Conservation (phyloP, 129 eudicot species). For the Artemisia argyi region DNA sequence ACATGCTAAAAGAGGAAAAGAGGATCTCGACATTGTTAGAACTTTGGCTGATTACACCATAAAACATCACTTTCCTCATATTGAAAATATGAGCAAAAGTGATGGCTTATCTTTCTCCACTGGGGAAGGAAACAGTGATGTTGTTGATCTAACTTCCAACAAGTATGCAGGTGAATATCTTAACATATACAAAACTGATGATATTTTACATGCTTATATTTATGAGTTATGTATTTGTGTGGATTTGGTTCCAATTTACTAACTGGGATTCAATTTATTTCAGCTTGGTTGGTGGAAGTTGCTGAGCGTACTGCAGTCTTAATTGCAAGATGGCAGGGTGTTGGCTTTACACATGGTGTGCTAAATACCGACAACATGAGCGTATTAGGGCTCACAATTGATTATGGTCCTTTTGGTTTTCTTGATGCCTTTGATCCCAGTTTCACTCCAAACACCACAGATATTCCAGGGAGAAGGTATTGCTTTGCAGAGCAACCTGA, state of each 20-base stretch:
- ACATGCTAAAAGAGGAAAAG: constrained; percentile 86
- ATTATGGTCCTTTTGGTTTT: constrained; percentile 96
- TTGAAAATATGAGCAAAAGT: constrained; percentile 69
- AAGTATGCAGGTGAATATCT: constrained; percentile 75
- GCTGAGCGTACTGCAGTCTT: constrained; percentile 86
- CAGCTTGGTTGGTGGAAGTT: constrained; percentile 98
- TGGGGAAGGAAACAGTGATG: constrained; percentile 59
- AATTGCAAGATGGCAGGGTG: constrained; percentile 94
- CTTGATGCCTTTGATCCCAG: constrained; percentile 97
- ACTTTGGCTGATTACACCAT: constrained; percentile 82
- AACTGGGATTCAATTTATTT: neutral
- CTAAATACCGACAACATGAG: constrained; percentile 97
- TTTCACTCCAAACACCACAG: constrained; percentile 93
- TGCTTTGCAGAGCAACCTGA: constrained; percentile 98
- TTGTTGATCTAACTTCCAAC: constrained; percentile 90
- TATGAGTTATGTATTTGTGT: neutral
- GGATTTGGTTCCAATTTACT: neutral
- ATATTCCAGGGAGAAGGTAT: constrained; percentile 93
- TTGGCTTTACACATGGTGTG: constrained; percentile 96
- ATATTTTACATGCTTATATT: neutral
- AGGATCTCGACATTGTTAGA: constrained; percentile 71
- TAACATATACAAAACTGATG: neutral
- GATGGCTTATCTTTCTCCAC: constrained; percentile 74
- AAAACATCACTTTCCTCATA: constrained; percentile 82
- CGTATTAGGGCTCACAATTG: constrained; percentile 83